Conservation (phyloP, 257 asterid species). For the Solanum ossicruentum region DNA sequence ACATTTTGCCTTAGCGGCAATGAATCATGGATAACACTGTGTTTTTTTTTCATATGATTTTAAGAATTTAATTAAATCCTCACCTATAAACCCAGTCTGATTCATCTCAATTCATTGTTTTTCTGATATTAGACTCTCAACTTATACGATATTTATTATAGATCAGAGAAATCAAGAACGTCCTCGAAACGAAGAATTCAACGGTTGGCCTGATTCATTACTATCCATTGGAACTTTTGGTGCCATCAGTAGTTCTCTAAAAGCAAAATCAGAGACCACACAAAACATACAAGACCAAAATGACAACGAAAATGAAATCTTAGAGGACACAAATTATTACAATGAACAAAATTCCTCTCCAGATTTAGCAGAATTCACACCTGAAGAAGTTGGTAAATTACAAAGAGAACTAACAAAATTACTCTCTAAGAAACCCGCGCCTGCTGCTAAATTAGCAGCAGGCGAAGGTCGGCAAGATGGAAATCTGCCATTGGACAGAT, state of each 20-base stretch:
- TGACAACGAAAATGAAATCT: slow-evolving; percentile 6
- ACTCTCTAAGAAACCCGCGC: slow-evolving; percentile 29
- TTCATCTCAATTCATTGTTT: too few species aligned
- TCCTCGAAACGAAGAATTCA: slow-evolving; percentile 46
- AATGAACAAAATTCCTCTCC: slow-evolving; percentile 36
- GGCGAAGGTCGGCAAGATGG: slow-evolving; percentile 10
- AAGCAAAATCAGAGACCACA: slow-evolving; percentile 12
- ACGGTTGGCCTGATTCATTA: slow-evolving; percentile 64
- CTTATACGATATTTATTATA: not conserved
- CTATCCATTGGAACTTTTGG: slow-evolving; percentile 84
- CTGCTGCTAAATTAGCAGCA: slow-evolving; percentile 13
- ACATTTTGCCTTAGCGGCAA: too few species aligned
- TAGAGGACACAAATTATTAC: not conserved
- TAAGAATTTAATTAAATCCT: too few species aligned
- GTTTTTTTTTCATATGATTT: too few species aligned
- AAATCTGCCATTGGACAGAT: slow-evolving; percentile 71
- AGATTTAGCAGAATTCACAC: slow-evolving; percentile 69
- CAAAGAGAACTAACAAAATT: slow-evolving; percentile 57
- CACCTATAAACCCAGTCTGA: too few species aligned
- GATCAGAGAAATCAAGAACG: slow-evolving; percentile 32
- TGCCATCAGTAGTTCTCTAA: slow-evolving; percentile 18
- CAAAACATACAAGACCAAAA: not conserved
- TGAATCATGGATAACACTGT: too few species aligned
- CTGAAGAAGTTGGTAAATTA: slow-evolving; percentile 64
- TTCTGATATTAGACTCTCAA: too few species aligned